Percentiles rank a stretch among this genome's conserved stretches.
Evolutionary conservation across 495 filamentous ascomycete species (phyloP).

Genomic region (Mytilinidion resinicola): DNA sequence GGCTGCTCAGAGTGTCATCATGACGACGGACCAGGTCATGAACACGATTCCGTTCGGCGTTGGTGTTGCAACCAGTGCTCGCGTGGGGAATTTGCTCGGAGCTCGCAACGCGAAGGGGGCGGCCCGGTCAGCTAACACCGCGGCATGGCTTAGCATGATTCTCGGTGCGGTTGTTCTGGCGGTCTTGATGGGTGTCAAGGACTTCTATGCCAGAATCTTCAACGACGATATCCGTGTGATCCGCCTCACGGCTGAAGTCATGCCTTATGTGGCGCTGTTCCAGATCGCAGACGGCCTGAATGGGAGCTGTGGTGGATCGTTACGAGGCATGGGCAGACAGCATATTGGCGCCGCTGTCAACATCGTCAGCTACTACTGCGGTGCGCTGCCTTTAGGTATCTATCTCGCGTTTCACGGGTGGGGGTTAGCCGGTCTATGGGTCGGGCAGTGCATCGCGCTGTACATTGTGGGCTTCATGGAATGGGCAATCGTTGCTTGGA

Average conservation of each 20-base stretch:
- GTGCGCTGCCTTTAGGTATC: conserved; percentile 76
- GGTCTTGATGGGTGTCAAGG: conserved; percentile 63
- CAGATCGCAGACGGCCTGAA: conserved; percentile 90
- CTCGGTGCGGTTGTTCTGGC: conserved; percentile 64
- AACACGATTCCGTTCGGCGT: conserved; percentile 91
- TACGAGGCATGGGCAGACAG: conserved; percentile 82
- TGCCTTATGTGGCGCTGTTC: conserved; percentile 88
- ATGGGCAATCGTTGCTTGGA: conserved; percentile 74
- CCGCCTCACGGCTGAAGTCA: conserved; percentile 68
- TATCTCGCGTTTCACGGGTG: conserved; percentile 86
- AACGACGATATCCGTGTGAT: conserved; percentile 73
- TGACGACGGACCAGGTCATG: conserved; percentile 89
- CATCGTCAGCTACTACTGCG: conserved; percentile 80
- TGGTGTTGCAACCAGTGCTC: conserved; percentile 73
- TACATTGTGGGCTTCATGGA: conserved; percentile 76
- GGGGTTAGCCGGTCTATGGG: conserved; percentile 79
- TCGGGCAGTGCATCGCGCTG: conserved; percentile 84
- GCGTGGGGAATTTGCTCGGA: conserved; percentile 80
- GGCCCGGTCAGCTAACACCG: conserved; percentile 65
- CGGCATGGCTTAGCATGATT: conserved; percentile 66
- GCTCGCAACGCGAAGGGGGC: conserved; percentile 62
- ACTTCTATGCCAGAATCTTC: conserved; percentile 77
- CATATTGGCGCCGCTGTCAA: conserved; percentile 88
- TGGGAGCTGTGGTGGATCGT: conserved; percentile 73
- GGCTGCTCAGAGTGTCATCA: conserved; percentile 86